Evolutionary conservation across 257 asterid species (phyloP).

Genomic region (Plantago major): DNA sequence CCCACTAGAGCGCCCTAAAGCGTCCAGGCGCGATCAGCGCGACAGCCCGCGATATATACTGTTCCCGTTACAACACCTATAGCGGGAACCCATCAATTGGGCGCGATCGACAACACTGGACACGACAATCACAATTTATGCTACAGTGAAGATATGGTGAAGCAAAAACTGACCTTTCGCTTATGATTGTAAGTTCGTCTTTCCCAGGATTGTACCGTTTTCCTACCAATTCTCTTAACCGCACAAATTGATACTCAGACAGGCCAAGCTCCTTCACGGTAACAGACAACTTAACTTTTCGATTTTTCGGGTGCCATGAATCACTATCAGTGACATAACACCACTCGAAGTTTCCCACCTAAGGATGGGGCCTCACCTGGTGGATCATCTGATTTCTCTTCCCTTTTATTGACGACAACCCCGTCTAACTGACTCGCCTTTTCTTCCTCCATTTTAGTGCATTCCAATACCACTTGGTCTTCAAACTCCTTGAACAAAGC

Average conservation of each 20-base stretch:
- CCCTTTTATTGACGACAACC: conserved; percentile 29
- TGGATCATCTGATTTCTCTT: conserved; percentile 54
- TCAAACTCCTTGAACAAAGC: conserved; percentile 79
- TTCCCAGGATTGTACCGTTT: conserved; percentile 79
- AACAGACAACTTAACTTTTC: conserved; percentile 73
- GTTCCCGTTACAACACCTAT: no score
- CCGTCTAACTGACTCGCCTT: conserved; percentile 42
- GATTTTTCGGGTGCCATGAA: conserved; percentile 91
- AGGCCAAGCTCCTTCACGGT: conserved; percentile 86
- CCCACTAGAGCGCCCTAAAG: no score
- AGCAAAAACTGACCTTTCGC: conserved; percentile 61
- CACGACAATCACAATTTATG: no score
- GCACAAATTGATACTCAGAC: conserved; percentile 61
- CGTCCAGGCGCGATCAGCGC: no score
- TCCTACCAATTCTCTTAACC: conserved; percentile 83
- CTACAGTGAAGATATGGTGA: neutral
- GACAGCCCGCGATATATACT: no score
- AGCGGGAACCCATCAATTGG: no score
- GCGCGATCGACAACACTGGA: no score
- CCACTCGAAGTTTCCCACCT: conserved; percentile 82
- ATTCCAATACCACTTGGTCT: conserved; percentile 76
- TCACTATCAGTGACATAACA: conserved; percentile 82
- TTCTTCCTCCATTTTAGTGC: conserved; percentile 61
- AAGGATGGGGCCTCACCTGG: conserved; percentile 88
- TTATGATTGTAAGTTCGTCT: conserved; percentile 88